Conservation (phyloP, 164 flowering plant genomes). For the Cinnamomum micranthum region DNA sequence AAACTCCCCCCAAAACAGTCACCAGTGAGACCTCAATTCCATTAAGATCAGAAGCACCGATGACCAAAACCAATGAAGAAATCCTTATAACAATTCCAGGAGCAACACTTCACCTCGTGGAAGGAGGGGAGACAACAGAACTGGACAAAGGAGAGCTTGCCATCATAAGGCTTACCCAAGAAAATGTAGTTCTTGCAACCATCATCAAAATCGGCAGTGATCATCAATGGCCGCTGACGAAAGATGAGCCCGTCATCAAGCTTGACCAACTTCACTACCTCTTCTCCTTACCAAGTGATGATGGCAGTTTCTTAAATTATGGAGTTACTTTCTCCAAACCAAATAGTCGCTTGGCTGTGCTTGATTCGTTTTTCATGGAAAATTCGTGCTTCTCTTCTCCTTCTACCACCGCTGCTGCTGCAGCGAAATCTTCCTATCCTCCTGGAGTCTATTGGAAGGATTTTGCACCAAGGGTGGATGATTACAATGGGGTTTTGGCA, state of each 20-base stretch:
- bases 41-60: conserved; percentile 19
- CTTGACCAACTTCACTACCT: conserved; percentile 60
- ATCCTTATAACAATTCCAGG: conserved; percentile 48
- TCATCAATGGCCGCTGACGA: conserved; percentile 90
- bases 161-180: conserved; percentile 36
- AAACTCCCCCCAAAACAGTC: conserved; percentile 12
- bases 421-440: not conserved
- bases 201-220: conserved; percentile 58
- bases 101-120: conserved; percentile 62
- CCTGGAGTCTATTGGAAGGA: conserved; percentile 53
- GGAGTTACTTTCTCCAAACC: conserved; percentile 59
- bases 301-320: conserved; percentile 56
- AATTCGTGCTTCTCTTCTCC: conserved; percentile 40
- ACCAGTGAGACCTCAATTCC: conserved; percentile 2
- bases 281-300: conserved; percentile 65
- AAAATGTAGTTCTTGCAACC: conserved; percentile 46
- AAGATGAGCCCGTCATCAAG: conserved; percentile 88
- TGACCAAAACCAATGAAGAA: conserved; percentile 30
- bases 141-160: conserved; percentile 59
- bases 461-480: conserved; percentile 69
- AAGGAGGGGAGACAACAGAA: conserved; percentile 51
- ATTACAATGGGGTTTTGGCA: conserved; percentile 64
- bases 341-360: conserved; percentile 26
- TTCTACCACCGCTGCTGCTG: conserved; percentile 24
- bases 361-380: conserved; percentile 62